phyloP scores from a whole-genome alignment of 2,329 filamentous ascomycete genomes.

The Fusarium zealandicum region DNA sequence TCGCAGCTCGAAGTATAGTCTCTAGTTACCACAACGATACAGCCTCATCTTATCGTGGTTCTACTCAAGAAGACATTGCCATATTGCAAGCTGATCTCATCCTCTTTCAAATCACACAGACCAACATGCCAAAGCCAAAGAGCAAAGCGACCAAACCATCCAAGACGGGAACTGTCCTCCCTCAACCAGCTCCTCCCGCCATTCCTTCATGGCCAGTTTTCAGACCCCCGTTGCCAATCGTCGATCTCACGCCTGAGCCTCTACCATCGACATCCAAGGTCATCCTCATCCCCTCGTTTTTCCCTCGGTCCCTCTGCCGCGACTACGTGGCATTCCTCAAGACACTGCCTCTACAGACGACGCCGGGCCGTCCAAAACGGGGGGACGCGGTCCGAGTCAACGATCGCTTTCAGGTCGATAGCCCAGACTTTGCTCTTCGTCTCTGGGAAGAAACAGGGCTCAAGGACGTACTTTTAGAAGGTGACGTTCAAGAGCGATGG shows the following conservation, averaged over 20 bases:
- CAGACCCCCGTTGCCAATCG: slow-evolving; percentile 70
- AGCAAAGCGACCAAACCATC: slow-evolving; percentile 42
- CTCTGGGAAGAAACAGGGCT: slow-evolving; percentile 83
- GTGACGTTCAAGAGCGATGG: slow-evolving; percentile 53
- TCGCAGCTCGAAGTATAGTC: neutral
- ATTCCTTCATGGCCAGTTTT: slow-evolving; percentile 72
- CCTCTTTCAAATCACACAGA: neutral
- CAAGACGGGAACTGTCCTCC: slow-evolving; percentile 26
- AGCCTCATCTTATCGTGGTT: neutral
- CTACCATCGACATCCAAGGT: slow-evolving; percentile 66
- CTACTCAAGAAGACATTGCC: neutral
- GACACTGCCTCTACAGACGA: slow-evolving; percentile 76
- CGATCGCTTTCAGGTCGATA: slow-evolving; percentile 85
- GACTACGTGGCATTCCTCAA: slow-evolving; percentile 77
- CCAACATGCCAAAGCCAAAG: slow-evolving; percentile 47
- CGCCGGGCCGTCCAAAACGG: slow-evolving; percentile 77
- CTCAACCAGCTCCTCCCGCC: slow-evolving; percentile 42
- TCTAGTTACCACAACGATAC: neutral
- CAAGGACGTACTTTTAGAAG: slow-evolving; percentile 62
- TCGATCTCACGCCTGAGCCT: slow-evolving; percentile 67
- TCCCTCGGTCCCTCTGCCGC: slow-evolving; percentile 76
- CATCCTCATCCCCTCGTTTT: slow-evolving; percentile 75
- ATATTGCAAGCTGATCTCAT: neutral
- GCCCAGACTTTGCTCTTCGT: slow-evolving; percentile 73
- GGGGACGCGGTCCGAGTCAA: slow-evolving; percentile 87